Base-by-base conservation (phyloP, 2,329 filamentous ascomycete species). In the Neoarthrinium moseri region DNA sequence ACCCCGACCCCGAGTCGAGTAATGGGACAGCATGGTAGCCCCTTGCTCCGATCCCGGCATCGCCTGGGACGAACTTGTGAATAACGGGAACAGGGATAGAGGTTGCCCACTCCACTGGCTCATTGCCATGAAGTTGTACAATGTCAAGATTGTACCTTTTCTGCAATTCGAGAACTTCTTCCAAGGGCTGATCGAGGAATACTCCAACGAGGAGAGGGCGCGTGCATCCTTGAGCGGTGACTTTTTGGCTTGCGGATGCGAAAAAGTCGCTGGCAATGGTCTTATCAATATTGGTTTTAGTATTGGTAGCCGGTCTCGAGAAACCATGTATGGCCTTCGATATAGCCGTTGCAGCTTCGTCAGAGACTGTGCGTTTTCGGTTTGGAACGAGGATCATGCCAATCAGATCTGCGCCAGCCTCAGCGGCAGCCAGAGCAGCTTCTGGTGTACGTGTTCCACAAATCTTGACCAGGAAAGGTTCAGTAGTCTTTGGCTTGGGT, bases 31-130 rank as follows among this genome's bases (percentile, higher is more conserved):
- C 80, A 64, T 99, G 94, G 63, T 89, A 95, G 8, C 89, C 91
- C 46, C 90, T 80, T 33, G 77, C 69, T 6, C 83, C 83, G 36
- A 96, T 72, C 1, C 85, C 88, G n/a, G 80, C 69, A 41, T 91
- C 83, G 3, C 77, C 80, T 0, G 91, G 90, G 43, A 84, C 83
- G 69, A 97, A 99, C 40, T 86, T 87, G 54, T 84, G 85, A 52
- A 99, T 84, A 5, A 99, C 91, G 1, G 94, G 94, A 0, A 96
- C 91, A 1, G 94, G 91, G 39, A 99, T 90, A n/a, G 87, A 69
- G 36, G 71, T 80, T 2, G 91, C 86, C 91, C 92, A 99, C 64
- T 99, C 94, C 4, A 96, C 60, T 3, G 94, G 92, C 63, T 99
- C 95, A 37, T 86, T 79, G 7, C 94, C 95, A 61, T 99, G 94